These are phyloP conservation scores for Aspergillus taichungensis DNA, from an alignment of 495 filamentous ascomycete genomes.

Conservation along the genomic window DNA sequence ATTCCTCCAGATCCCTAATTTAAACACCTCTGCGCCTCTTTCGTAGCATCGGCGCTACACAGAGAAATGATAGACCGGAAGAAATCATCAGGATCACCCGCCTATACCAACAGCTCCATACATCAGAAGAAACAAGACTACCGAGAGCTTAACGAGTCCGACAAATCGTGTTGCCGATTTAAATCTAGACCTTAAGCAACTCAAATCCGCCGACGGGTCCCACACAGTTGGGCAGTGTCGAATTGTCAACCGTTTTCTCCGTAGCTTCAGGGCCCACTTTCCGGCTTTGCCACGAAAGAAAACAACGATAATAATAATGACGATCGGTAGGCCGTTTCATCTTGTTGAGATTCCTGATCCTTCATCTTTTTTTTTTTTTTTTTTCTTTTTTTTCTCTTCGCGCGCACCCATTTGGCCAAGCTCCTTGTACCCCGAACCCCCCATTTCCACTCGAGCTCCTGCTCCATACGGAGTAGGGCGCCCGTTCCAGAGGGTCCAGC, in stretches of 20 bases:
- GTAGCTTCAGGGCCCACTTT: constrained; percentile 8
- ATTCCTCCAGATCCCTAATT: too few relatives aligned
- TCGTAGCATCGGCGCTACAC: too few relatives aligned
- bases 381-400: too few relatives aligned
- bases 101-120: not conserved
- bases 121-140: not conserved
- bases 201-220: constrained; percentile 1
- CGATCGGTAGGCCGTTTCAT: constrained; percentile 7
- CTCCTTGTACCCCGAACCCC: too few relatives aligned
- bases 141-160: too few relatives aligned
- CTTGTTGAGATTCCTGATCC: constrained; percentile 1
- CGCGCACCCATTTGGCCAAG: too few relatives aligned
- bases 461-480: too few relatives aligned
- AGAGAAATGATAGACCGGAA: too few relatives aligned
- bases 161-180: not conserved
- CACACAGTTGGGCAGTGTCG: constrained; percentile 12
- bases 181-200: constrained; percentile 10
- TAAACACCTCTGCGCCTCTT: too few relatives aligned
- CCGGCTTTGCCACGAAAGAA: constrained; percentile 13
- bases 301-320: not conserved
- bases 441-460: too few relatives aligned
- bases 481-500: too few relatives aligned
- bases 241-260: constrained; percentile 9
- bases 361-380: not conserved
- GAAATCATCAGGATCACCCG: too few relatives aligned